Percentiles rank a stretch among this genome's conserved stretches.
Evolutionary conservation across 2,329 filamentous ascomycete genomes (phyloP).

Genomic region (Monosporascus sp.): DNA sequence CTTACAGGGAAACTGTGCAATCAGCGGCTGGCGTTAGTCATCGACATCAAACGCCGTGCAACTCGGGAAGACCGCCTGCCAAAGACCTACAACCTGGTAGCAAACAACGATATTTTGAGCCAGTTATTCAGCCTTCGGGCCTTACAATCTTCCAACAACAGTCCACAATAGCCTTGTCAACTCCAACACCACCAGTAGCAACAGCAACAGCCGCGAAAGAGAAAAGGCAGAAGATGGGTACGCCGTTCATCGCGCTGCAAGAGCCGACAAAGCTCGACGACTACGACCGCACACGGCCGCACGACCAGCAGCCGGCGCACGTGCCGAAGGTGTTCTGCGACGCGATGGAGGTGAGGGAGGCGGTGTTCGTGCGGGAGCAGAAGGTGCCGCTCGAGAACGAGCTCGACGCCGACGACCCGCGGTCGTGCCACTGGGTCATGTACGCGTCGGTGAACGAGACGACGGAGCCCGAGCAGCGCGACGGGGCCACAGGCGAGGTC

Average conservation of each 20-base stretch:
- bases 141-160: too few species aligned
- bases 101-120: too few species aligned
- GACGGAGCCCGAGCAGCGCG: constrained; percentile 36
- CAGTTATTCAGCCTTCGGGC: too few species aligned
- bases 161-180: too few species aligned
- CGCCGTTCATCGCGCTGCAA: constrained; percentile 43
- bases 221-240: constrained; percentile 33
- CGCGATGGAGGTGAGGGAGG: constrained; percentile 56
- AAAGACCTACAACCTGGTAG: too few species aligned
- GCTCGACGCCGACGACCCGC: constrained; percentile 72
- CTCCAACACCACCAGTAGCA: not conserved
- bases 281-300: constrained; percentile 36
- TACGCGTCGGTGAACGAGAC: constrained; percentile 60
- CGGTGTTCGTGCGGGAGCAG: constrained; percentile 59
- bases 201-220: not conserved
- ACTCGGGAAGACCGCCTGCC: too few species aligned
- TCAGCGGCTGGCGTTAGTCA: too few species aligned
- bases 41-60: too few species aligned
- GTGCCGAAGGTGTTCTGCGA: constrained; percentile 55
- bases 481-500: constrained; percentile 36
- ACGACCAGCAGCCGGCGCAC: constrained; percentile 37
- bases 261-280: constrained; percentile 44
- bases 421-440: constrained; percentile 82
- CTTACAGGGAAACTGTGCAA: too few species aligned
- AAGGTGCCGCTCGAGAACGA: constrained; percentile 59